phyloP scores from a whole-genome alignment of 2,329 filamentous ascomycete genomes.

The Aspergillus luchuensis region DNA sequence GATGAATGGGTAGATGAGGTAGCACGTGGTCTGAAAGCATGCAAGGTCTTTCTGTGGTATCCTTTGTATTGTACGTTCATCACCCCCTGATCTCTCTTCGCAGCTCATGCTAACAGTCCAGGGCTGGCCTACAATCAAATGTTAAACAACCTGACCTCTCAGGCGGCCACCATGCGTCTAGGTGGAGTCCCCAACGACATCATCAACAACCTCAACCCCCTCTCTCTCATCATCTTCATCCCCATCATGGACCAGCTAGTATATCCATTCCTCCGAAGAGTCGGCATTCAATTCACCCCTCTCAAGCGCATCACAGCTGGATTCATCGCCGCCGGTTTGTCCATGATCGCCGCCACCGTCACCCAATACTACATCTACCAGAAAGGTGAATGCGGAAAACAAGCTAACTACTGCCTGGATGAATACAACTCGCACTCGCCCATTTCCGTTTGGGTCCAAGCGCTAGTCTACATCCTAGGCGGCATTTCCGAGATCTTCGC shows the following conservation, averaged over 20 bases:
- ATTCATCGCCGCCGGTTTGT: slow-evolving; percentile 50
- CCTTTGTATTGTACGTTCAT: slow-evolving; percentile 49
- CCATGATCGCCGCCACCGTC: slow-evolving; percentile 55
- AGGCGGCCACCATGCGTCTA: slow-evolving; percentile 56
- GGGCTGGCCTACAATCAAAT: slow-evolving; percentile 57
- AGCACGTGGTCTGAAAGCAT: slow-evolving; percentile 67
- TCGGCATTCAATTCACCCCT: slow-evolving; percentile 54
- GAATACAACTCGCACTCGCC: slow-evolving; percentile 49
- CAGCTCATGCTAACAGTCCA: slow-evolving; percentile 6
- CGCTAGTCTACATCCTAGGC: slow-evolving; percentile 54
- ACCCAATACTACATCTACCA: slow-evolving; percentile 60
- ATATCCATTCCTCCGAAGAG: slow-evolving; percentile 54
- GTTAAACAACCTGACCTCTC: slow-evolving; percentile 57
- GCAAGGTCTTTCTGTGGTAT: slow-evolving; percentile 67
- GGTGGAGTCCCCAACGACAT: slow-evolving; percentile 59
- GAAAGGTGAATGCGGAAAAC: slow-evolving; percentile 60
- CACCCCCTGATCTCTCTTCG: not conserved
- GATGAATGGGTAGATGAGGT: slow-evolving; percentile 83
- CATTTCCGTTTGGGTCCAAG: slow-evolving; percentile 65
- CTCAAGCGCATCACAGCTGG: slow-evolving; percentile 56
- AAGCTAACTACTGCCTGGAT: slow-evolving; percentile 55
- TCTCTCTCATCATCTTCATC: slow-evolving; percentile 57
- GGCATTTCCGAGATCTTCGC: slow-evolving; percentile 61
- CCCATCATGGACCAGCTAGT: slow-evolving; percentile 56
- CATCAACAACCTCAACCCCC: slow-evolving; percentile 57